Percentiles rank a stretch among this genome's conserved stretches.
Conservation (phyloP, 2,329 filamentous ascomycete species). For the Orbilia javanica region DNA sequence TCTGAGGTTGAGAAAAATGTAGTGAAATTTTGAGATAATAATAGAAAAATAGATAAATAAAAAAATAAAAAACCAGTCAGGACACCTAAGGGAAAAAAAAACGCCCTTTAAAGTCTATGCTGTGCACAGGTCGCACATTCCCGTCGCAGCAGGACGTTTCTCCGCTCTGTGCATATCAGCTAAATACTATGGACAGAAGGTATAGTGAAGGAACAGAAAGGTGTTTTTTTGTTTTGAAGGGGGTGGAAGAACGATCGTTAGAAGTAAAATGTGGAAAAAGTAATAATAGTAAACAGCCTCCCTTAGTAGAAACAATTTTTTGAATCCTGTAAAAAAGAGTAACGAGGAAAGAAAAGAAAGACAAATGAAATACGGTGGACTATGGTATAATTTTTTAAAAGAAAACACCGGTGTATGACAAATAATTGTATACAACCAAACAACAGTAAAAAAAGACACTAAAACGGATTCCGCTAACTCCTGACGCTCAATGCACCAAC, state of each 20-base stretch:
- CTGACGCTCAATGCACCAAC: conserved; percentile 58
- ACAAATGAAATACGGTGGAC: conserved; percentile 48
- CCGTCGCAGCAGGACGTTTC: conserved; percentile 30
- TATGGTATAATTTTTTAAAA: conserved; percentile 53
- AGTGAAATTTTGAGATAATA: conserved; percentile 24
- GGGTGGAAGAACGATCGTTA: conserved; percentile 4
- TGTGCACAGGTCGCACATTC: conserved; percentile 31
- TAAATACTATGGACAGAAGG: conserved; percentile 16
- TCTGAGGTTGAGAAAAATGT: background rate
- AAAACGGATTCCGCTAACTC: conserved; percentile 41
- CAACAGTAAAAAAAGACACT: conserved; percentile 7
- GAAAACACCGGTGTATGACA: conserved; percentile 51
- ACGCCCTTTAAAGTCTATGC: conserved; percentile 36
- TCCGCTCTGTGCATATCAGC: conserved; percentile 18
- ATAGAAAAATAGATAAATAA: conserved; percentile 23
- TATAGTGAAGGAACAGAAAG: background rate
- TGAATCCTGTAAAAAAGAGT: conserved; percentile 2
- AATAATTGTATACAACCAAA: conserved; percentile 54
- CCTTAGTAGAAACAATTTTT: conserved; percentile 42
- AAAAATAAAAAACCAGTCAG: background rate
- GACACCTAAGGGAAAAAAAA: background rate
- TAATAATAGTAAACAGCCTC: conserved; percentile 33
- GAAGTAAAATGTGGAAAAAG: conserved; percentile 11
- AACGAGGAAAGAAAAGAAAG: background rate
- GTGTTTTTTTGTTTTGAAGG: background rate